Base-by-base conservation (phyloP, 306 rosid species). In the Geum urbanum region DNA sequence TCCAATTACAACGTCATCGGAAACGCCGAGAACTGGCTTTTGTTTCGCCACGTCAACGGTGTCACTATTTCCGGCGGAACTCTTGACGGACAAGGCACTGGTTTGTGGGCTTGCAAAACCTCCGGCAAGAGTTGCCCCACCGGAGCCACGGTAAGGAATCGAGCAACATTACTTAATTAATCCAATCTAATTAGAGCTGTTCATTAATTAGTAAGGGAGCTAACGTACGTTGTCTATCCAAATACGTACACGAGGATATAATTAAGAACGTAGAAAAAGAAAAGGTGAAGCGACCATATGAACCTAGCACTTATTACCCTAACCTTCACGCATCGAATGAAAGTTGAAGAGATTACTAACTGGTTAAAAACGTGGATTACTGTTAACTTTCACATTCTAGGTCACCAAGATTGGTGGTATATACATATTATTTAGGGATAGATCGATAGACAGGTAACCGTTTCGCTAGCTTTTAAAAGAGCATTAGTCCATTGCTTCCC, bases 61-160 rank as follows among this genome's bases (percentile, higher is more conserved):
- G 73, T 85, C 72, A 69, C 83, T 24, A 22, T 85, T 27, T 60
- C 66, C 12, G 88, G 84, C 0, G 91, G 86, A 7, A 32, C 58
- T 32, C 80, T 84, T 45, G 88, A 86, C 49, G 92, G 78, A 0
- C 80, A 78, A 77, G 91, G 92, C 22, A 60, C 49, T 15, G 64
- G 32, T 12, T 63, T 87, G 35, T 87, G 92, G 89, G 76, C 50
- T 50, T 82, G 86, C 74, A 87, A 87, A 66, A 49, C 62, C 54
- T 84, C 87, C 8, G 69, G 72, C 66, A 66, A 64, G 27, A 64
- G 67, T 55, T 86, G 91, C 57, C 89, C 87, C 18, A 67, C 0
- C 10, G 89, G 91, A 71, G 85, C 85, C 35, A 75, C 88, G 74
- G 89, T 86, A 75, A 5, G 69, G 35, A 54, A 55, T 55, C 20